Percentiles rank a stretch among this genome's conserved stretches.
These are phyloP conservation scores for Extremus antarcticus DNA, from an alignment of 495 filamentous ascomycete genomes.

Conservation along the genomic window DNA sequence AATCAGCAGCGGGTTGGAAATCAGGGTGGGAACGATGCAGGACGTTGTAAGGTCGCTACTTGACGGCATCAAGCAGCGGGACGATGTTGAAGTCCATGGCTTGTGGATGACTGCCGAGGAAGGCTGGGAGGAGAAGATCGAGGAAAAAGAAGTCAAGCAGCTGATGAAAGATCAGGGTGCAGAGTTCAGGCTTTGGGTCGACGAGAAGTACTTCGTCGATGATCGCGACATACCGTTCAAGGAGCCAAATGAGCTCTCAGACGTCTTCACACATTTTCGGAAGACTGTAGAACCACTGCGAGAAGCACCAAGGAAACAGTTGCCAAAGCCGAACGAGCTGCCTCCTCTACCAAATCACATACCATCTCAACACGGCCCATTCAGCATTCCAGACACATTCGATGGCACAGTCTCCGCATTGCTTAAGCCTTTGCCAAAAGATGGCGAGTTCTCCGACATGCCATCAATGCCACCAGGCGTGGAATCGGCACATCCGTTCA, in stretches of 20 bases:
- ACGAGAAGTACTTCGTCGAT: slow-evolving; percentile 66
- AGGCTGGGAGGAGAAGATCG: slow-evolving; percentile 50
- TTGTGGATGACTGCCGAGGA: slow-evolving; percentile 62
- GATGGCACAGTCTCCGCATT: slow-evolving; percentile 41
- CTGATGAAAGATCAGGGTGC: slow-evolving; percentile 38
- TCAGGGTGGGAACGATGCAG: slow-evolving; percentile 48
- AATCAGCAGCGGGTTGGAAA: slow-evolving; percentile 46
- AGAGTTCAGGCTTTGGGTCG: slow-evolving; percentile 49
- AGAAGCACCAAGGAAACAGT: slow-evolving; percentile 40
- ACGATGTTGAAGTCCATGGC: slow-evolving; percentile 39
- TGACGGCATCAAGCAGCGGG: slow-evolving; percentile 32
- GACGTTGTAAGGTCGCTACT: slow-evolving; percentile 45
- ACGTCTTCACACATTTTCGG: slow-evolving; percentile 58
- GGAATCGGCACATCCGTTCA: slow-evolving; percentile 51
- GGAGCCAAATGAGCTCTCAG: slow-evolving; percentile 43
- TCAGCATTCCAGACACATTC: slow-evolving; percentile 45
- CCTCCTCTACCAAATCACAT: slow-evolving; percentile 44
- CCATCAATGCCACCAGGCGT: slow-evolving; percentile 36
- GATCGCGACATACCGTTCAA: slow-evolving; percentile 48
- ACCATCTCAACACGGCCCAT: slow-evolving; percentile 46
- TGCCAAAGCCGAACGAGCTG: slow-evolving; percentile 39
- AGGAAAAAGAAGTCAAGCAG: slow-evolving; percentile 43
- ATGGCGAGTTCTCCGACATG: slow-evolving; percentile 25
- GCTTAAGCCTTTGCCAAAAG: slow-evolving; percentile 37
- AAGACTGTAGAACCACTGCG: slow-evolving; percentile 56